A percentile compares a stretch with the other conserved stretches of the same genome.
Evolutionary conservation across 352 stramenopile species (phyloP).

Genomic region (Pythium guiyangense): DNA sequence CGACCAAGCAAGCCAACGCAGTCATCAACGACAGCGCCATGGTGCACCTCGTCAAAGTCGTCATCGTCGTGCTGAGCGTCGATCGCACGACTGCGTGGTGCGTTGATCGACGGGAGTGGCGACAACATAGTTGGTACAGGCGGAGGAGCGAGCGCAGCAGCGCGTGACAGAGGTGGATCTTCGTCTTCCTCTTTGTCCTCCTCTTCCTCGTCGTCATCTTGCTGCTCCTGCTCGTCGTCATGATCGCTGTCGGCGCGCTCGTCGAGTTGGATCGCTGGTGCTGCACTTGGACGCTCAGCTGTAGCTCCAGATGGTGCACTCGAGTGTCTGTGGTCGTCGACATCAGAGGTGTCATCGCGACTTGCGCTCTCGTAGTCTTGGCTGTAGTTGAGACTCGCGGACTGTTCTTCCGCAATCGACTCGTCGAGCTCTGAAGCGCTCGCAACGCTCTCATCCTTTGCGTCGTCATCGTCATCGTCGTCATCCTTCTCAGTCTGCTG

Average conservation of each 20-base stretch:
- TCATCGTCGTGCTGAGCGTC: constrained; percentile 27
- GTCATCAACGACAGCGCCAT: neutral
- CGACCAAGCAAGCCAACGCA: too few relatives aligned
- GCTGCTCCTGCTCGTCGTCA: constrained; percentile 10
- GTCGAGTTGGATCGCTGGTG: constrained; percentile 4
- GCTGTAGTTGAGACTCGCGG: constrained; percentile 15
- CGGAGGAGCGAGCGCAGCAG: constrained; percentile 14
- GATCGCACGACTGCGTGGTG: neutral
- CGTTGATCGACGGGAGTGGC: constrained; percentile 17
- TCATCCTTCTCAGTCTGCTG: constrained; percentile 20
- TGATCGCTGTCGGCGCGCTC: constrained; percentile 5
- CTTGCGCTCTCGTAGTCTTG: constrained; percentile 25
- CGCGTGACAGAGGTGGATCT: too few relatives aligned
- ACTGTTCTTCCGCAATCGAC: constrained; percentile 35
- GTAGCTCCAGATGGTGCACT: constrained; percentile 2
- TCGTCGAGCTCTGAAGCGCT: constrained; percentile 58
- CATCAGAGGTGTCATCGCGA: constrained; percentile 18
- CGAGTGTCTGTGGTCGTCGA: neutral
- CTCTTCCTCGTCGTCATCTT: constrained; percentile 5
- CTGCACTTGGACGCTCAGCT: too few relatives aligned
- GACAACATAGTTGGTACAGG: constrained; percentile 22
- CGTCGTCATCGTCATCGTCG: constrained; percentile 40
- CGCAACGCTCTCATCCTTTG: constrained; percentile 45
- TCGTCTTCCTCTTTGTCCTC: constrained; percentile 23
- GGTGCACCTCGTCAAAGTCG: constrained; percentile 50